These are phyloP conservation scores for Pseudocercospora macadamiae DNA, from an alignment of 2,329 filamentous ascomycete species.

Conservation along the genomic window DNA sequence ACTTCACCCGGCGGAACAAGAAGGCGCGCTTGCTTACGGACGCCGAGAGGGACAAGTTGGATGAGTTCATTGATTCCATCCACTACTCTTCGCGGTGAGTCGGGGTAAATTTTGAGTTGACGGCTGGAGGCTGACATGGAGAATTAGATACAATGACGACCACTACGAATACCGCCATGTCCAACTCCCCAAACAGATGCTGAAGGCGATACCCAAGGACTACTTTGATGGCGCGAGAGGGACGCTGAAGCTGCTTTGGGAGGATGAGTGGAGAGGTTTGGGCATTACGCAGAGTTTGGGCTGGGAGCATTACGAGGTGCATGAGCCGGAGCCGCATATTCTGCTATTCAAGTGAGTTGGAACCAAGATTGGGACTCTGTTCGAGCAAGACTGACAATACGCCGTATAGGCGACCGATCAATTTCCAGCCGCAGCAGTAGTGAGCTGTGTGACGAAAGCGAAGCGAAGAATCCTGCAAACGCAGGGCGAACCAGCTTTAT, in stretches of 20 bases:
- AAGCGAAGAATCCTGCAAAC: too few relatives aligned
- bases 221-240: slow-evolving; percentile 89
- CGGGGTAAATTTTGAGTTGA: not conserved
- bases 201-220: slow-evolving; percentile 93
- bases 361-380: not conserved
- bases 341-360: slow-evolving; percentile 89
- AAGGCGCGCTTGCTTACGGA: slow-evolving; percentile 79
- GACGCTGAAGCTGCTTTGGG: slow-evolving; percentile 94
- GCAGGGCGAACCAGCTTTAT: too few relatives aligned
- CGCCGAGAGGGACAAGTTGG: slow-evolving; percentile 76
- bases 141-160: slow-evolving; percentile 80
- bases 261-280: slow-evolving; percentile 96
- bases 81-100: slow-evolving; percentile 89
- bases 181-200: slow-evolving; percentile 95
- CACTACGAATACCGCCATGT: slow-evolving; percentile 97
- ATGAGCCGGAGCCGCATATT: slow-evolving; percentile 98
- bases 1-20: slow-evolving; percentile 83
- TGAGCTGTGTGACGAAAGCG: not conserved
- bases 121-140: not conserved
- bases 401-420: not conserved
- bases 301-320: slow-evolving; percentile 99
- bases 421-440: slow-evolving; percentile 2
- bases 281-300: slow-evolving; percentile 99
- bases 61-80: slow-evolving; percentile 90
- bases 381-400: not conserved